A percentile compares a stretch with the other conserved stretches of the same genome.
phyloP scores from a whole-genome alignment of 768 basidiomycete species.

The Xerocomus spinulosus region DNA sequence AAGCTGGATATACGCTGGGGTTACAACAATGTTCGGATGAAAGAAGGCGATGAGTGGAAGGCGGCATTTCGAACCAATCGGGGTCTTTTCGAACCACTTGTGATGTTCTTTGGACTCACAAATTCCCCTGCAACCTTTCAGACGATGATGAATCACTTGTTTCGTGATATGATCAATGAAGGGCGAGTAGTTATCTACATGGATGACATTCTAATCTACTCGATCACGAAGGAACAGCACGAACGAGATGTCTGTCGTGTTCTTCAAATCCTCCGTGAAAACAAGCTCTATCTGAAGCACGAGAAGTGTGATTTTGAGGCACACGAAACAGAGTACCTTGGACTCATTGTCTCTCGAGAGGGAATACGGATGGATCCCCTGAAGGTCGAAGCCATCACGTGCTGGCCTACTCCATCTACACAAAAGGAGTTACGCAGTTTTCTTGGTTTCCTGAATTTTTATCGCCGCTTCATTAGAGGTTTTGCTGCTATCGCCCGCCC shows the following conservation, averaged over 20 bases:
- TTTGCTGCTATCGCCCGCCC: neutral
- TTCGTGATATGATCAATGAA: neutral
- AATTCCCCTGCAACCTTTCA: neutral
- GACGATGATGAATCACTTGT: neutral
- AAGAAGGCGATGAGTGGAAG: neutral
- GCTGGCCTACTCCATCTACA: neutral
- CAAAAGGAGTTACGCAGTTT: neutral
- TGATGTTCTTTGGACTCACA: neutral
- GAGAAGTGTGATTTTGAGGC: neutral
- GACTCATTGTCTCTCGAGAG: accelerated
- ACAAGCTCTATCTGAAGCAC: constrained; percentile 1
- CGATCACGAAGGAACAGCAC: constrained; percentile 18
- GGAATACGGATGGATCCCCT: neutral
- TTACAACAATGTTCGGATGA: neutral
- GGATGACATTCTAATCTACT: constrained; percentile 24
- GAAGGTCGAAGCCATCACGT: neutral
- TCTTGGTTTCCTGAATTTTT: neutral
- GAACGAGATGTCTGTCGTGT: neutral
- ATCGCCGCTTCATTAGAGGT: neutral
- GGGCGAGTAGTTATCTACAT: neutral
- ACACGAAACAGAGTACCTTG: neutral
- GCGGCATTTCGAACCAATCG: neutral
- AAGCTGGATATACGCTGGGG: neutral
- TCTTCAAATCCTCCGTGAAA: neutral
- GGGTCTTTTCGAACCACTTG: neutral